Conservation (phyloP, 768 basidiomycete genomes). For the Lentinula sp. region DNA sequence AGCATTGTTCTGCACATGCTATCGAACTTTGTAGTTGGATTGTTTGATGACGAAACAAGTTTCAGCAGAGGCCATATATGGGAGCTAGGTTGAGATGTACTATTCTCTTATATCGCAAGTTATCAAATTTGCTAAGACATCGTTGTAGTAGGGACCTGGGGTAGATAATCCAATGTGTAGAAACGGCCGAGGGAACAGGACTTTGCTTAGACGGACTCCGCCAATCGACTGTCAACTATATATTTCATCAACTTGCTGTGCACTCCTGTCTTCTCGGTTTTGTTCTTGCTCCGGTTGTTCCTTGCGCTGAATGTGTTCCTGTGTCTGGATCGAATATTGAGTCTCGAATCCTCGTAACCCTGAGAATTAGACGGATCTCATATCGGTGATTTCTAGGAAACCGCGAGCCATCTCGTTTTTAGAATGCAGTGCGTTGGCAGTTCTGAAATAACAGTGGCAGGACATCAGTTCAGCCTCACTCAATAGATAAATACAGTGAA, state of each 20-base stretch:
- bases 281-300: neutral
- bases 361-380: neutral
- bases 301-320: neutral
- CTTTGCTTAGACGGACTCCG: neutral
- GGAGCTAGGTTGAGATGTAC: no score
- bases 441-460: neutral
- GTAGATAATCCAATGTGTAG: no score
- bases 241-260: neutral
- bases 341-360: neutral
- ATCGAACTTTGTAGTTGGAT: no score
- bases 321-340: neutral
- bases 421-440: neutral
- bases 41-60: no score
- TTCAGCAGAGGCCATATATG: no score
- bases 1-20: no score
- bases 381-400: neutral
- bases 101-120: no score
- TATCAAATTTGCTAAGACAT: no score
- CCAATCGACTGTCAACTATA: neutral
- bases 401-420: neutral
- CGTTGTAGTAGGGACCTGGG: no score
- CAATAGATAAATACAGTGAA: no score
- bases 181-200: neutral
- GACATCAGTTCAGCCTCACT: neutral
- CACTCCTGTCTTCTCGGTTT: neutral